A percentile compares a stretch with the other conserved stretches of the same genome.
These are phyloP conservation scores for Crepidotus variabilis DNA, from an alignment of 768 basidiomycete species.

Conservation along the genomic window DNA sequence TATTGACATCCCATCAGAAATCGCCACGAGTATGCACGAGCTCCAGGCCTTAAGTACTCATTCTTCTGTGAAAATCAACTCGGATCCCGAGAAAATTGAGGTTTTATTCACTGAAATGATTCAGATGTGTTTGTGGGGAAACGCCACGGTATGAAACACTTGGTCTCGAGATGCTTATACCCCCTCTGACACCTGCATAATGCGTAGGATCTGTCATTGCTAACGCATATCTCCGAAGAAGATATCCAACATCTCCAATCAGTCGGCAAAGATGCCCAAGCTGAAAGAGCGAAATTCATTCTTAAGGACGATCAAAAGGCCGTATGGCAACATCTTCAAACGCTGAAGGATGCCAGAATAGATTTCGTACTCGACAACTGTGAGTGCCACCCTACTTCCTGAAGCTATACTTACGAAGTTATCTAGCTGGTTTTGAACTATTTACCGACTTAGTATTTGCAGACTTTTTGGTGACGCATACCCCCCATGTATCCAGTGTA, in stretches of 20 bases:
- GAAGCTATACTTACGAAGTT: neutral
- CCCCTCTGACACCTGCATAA: neutral
- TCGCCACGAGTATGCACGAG: constrained; percentile 70
- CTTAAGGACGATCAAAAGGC: constrained; percentile 76
- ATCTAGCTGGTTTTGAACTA: constrained; percentile 85
- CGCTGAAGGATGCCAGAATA: constrained; percentile 50
- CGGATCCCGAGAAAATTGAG: constrained; percentile 50
- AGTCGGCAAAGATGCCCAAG: constrained; percentile 78
- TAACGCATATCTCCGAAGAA: constrained; percentile 78
- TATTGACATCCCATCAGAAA: constrained; percentile 39
- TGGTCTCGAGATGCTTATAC: neutral
- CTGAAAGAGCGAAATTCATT: constrained; percentile 73
- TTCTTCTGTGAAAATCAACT: constrained; percentile 26
- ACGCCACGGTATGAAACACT: constrained; percentile 67
- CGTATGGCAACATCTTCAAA: constrained; percentile 71
- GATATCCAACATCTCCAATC: constrained; percentile 83
- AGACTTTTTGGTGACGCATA: constrained; percentile 88
- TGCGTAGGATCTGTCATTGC: constrained; percentile 83
- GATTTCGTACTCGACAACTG: constrained; percentile 94
- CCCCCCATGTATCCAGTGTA: constrained; percentile 76
- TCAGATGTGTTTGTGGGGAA: constrained; percentile 93
- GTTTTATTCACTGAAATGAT: constrained; percentile 81
- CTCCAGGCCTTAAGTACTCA: constrained; percentile 44
- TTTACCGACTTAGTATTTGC: constrained; percentile 93
- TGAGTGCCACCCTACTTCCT: constrained; percentile 25